These are phyloP conservation scores for Paramicrosporidium saccamoebae DNA, from an alignment of 371 early-diverging fungal genomes.

Conservation along the genomic window DNA sequence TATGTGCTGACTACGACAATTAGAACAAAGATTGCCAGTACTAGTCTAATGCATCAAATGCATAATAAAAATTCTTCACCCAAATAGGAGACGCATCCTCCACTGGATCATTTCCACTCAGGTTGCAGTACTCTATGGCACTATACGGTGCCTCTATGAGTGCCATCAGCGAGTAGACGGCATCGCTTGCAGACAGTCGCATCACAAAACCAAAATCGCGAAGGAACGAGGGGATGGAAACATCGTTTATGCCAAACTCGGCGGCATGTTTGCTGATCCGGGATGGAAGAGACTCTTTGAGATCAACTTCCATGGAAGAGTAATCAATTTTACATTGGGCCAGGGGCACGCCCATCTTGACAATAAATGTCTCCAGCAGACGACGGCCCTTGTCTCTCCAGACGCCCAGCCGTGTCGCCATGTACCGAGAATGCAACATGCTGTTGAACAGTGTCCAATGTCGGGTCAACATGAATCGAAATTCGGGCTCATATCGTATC, in stretches of 20 bases:
- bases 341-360: constrained; percentile 38
- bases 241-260: constrained; percentile 32
- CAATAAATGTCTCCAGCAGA: constrained; percentile 32
- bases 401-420: constrained; percentile 39
- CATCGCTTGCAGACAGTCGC: constrained; percentile 36
- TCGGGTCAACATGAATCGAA: constrained; percentile 39
- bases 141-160: constrained; percentile 19
- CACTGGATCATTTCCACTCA: constrained; percentile 1
- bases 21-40: constrained; percentile 6
- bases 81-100: constrained; percentile 8
- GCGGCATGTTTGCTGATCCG: constrained; percentile 31
- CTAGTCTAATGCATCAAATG: constrained; percentile 39
- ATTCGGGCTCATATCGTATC: constrained; percentile 17
- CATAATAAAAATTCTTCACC: constrained; percentile 40
- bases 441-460: constrained; percentile 67
- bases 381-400: constrained; percentile 49
- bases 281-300: constrained; percentile 18
- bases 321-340: constrained; percentile 7
- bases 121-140: too few relatives aligned
- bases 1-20: too few relatives aligned
- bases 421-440: constrained; percentile 51
- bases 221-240: constrained; percentile 37
- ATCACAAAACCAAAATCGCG: constrained; percentile 37
- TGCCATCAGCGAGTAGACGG: constrained; percentile 33
- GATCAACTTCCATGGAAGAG: constrained; percentile 36